phyloP scores from a whole-genome alignment of 1,284 basidiomycete species.

The Ceratorhiza oryzae-sativae region DNA sequence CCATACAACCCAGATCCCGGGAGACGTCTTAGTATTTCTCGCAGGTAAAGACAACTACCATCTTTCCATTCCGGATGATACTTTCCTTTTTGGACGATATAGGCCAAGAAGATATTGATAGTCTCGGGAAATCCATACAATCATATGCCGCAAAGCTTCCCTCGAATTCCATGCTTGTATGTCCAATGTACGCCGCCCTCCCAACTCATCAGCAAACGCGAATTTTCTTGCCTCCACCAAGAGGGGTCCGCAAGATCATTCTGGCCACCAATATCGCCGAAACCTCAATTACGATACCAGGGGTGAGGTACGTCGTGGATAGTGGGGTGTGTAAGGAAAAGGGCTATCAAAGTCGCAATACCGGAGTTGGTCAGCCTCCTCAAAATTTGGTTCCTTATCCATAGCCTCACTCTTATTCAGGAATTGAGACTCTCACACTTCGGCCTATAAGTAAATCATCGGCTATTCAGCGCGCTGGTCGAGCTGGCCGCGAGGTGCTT shows the following conservation, averaged over 20 bases:
- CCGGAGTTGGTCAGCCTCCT: constrained; percentile 59
- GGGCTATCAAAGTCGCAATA: constrained; percentile 72
- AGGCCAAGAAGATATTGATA: constrained; percentile 98
- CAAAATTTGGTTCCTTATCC: neutral
- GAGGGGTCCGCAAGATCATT: constrained; percentile 84
- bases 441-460: constrained; percentile 88
- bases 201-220: constrained; percentile 78
- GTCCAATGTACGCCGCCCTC: constrained; percentile 86
- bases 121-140: constrained; percentile 76
- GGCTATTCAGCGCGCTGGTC: constrained; percentile 82
- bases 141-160: constrained; percentile 61
- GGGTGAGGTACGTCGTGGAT: constrained; percentile 94
- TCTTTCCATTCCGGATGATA: too few relatives aligned
- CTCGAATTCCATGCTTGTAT: constrained; percentile 58
- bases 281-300: constrained; percentile 97
- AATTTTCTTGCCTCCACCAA: constrained; percentile 76
- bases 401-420: constrained; percentile 52
- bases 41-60: constrained; percentile 60
- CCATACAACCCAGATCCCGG: constrained; percentile 78
- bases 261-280: constrained; percentile 98
- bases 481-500: constrained; percentile 86
- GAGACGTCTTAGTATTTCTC: constrained; percentile 93
- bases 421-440: constrained; percentile 88
- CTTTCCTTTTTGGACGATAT: too few relatives aligned
- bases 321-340: constrained; percentile 97